Base-by-base conservation (phyloP, 257 asterid species). In the Nicotiana obtusifolia region DNA sequence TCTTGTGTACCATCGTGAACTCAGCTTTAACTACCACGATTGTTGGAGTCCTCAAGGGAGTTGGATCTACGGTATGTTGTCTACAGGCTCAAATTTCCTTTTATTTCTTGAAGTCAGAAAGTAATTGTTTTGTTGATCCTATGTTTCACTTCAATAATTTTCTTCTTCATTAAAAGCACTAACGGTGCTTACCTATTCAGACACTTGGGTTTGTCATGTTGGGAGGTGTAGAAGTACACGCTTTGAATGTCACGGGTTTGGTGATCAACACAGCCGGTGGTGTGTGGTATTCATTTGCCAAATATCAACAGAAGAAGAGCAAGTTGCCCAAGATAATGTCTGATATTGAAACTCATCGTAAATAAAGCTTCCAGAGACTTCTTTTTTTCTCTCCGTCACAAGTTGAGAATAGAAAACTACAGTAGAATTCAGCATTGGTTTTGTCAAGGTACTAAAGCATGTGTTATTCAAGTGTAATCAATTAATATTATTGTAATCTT, bases 11-110 rank as follows among this genome's bases (percentile, higher is more conserved):
- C 59, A 91, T 96, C 7, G 97, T 96, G 82, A 96, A 96, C 90
- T 96, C 99, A 6, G 99, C 99, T 71, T 88, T 96, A 83, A 96
- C 99, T 9, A 96, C 99, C 3, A 96, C 99, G 73, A 96, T 96
- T 52, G 99, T 96, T 59, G 99, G 99, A 14, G 99, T 96, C 78
- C 97, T 96, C 89, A 96, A 96, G 84, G 99, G 99, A 68, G 99
- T 94, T 10, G 97, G 96, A 68, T 94, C 99, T 80, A 96, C 97
- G 75, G 99, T 95, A 92, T 0, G 95, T 86, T 0, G 95, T 86
- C 0, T 62, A 44, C 81, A 73, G 37, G 17, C 31, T 49, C 44
- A 57, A 22, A 3, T 71, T 52, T 24, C 17, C 75, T 30, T 11
- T 16, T n/a, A 54, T 62, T 81, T 73, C 78, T 13, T 84, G 15